Evolutionary conservation across 2,329 filamentous ascomycete genomes (phyloP), one percentile per base, ranked within the genome.

Genomic region (Colletotrichum sansevieriae): DNA sequence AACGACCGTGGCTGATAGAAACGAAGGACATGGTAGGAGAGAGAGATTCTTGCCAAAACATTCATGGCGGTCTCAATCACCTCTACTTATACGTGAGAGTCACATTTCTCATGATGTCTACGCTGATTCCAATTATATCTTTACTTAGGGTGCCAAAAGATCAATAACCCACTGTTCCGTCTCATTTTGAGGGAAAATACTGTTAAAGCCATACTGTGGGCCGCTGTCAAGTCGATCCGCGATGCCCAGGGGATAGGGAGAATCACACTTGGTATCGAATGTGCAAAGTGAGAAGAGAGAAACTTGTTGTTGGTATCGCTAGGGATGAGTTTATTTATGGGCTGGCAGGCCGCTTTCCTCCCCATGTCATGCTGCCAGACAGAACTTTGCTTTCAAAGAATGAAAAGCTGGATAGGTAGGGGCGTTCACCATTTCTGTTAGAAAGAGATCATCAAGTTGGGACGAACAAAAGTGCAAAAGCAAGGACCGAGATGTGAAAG

Each of bases 281-380:
- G 12, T 15, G 13, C 2, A 20, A 12, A 55, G 12, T 1, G n/a
- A 35, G 37, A 54, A 20, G 22, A 60, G 25, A 37, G 3, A 4
- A 39, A 39, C 13, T 10, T 4, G 3, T 2, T n/a, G 20, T 29
- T 13, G n/a, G 33, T 59, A 29, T 18, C 8, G 37, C 11, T 55
- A 25, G 25, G 63, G 46, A 46, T 65, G 39, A 5, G 46, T n/a
- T 46, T n/a, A 44, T 46, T 65, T 52, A 12, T 13, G 43, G n/a
- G n/a, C 7, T 25, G 22, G 46, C 3, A 4, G 18, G 20, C 25
- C 20, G 35, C 35, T n/a, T 22, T 49, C 37, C 6, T 15, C 55
- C 44, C 11, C 60, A 43, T 13, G 22, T 37, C 6, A 13, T 10
- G 22, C 59, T 51, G 22, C 20, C 39, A n/a, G 22, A n/a, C 11